Conservation (phyloP, 305 asterid species). For the Fraxinus angustifolia region DNA sequence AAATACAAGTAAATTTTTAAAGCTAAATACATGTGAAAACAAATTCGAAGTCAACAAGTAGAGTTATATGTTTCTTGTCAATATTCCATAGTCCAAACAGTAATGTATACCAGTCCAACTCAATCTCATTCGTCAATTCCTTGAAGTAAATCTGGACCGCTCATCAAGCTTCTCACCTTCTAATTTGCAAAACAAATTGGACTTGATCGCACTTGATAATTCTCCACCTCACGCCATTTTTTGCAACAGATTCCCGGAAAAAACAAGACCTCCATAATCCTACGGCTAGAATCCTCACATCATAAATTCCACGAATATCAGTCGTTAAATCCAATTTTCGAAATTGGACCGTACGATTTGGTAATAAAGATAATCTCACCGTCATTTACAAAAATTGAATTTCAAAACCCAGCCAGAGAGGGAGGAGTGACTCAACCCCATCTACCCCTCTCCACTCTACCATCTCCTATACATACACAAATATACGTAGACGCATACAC, state of each 20-base stretch:
- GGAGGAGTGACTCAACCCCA: conserved; percentile 54
- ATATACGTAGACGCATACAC: conserved; percentile 5
- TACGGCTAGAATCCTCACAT: conserved; percentile 20
- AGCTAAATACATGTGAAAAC: not conserved
- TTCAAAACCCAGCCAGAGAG: conserved; percentile 74
- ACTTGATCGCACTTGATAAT: not conserved
- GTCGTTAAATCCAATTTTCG: conserved; percentile 30
- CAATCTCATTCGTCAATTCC: not conserved
- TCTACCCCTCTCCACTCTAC: conserved; percentile 24
- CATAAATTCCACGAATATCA: conserved; percentile 40
- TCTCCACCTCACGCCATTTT: not conserved
- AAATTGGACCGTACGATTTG: conserved; percentile 39
- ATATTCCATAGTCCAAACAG: not conserved
- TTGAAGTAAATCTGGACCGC: not conserved
- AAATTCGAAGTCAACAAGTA: not conserved
- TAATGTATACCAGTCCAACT: not conserved
- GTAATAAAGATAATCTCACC: conserved; percentile 30
- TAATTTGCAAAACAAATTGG: not conserved
- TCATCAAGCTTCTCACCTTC: not conserved
- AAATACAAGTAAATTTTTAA: no score
- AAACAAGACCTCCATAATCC: conserved; percentile 12
- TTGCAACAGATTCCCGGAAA: conserved; percentile 13
- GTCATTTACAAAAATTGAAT: conserved; percentile 54
- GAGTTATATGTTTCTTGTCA: not conserved
- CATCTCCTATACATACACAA: not conserved